phyloP scores from a whole-genome alignment of 768 basidiomycete genomes.

The Leucogyrophana mollusca region DNA sequence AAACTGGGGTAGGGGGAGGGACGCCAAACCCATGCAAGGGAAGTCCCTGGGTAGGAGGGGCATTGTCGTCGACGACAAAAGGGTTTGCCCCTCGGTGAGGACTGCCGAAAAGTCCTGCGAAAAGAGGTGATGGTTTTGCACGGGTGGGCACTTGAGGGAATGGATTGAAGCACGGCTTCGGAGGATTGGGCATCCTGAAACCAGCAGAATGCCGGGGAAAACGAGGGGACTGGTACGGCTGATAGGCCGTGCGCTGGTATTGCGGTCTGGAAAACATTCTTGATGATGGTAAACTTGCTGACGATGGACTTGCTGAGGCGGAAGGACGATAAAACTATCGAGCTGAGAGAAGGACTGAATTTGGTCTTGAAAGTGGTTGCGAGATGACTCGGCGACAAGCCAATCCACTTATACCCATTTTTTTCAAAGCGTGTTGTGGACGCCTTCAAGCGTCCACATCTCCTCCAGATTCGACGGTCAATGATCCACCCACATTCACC shows the following conservation, averaged over 20 bases:
- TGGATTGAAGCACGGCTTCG: slow-evolving; percentile 16
- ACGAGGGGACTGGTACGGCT: slow-evolving; percentile 17
- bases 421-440: not conserved
- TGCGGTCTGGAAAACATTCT: slow-evolving; percentile 17
- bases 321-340: too few species aligned
- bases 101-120: slow-evolving; percentile 15
- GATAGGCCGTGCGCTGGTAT: slow-evolving; percentile 1
- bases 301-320: not conserved
- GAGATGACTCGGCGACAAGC: not conserved
- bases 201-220: slow-evolving; percentile 20
- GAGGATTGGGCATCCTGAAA: slow-evolving; percentile 18
- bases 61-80: slow-evolving; percentile 5
- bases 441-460: slow-evolving; percentile 2
- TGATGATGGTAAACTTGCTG: slow-evolving; percentile 1
- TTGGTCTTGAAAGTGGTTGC: not conserved
- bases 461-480: slow-evolving; percentile 10
- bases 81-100: slow-evolving; percentile 7
- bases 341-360: too few species aligned
- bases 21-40: not conserved
- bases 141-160: slow-evolving; percentile 12
- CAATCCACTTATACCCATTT: slow-evolving; percentile 16
- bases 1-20: not conserved
- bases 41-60: slow-evolving; percentile 8
- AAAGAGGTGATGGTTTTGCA: slow-evolving; percentile 10
- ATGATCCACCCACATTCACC: not conserved